phyloP scores from a whole-genome alignment of 176 grass and related monocot species.

The maize (Zea mays) region Zm-B73-REFERENCE-NAM-5.0 NC_050100.1:133456001-133456500 shows the following conservation, averaged over 20 bases:
- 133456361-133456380: slow-evolving; percentile 8
- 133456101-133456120: not conserved
- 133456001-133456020: not conserved
- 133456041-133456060: not conserved
- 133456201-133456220: not conserved
- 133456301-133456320: slow-evolving; percentile 18
- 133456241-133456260: not conserved
- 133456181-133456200: not conserved
- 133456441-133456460: slow-evolving; percentile 1
- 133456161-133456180: not conserved
- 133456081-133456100: not conserved
- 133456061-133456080: not conserved
- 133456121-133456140: not conserved
- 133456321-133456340: slow-evolving; percentile 17
- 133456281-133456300: not conserved
- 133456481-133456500: not conserved
- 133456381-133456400: slow-evolving; percentile 36
- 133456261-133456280: not conserved
- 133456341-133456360: not conserved
- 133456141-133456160: slow-evolving; percentile 15
- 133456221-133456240: not conserved
- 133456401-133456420: not conserved
- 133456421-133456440: slow-evolving; percentile 12
- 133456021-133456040: not conserved
- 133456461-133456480: slow-evolving; percentile 14